Base-by-base conservation (phyloP, 768 basidiomycete genomes). In the Boletus rubroflammeus region DNA sequence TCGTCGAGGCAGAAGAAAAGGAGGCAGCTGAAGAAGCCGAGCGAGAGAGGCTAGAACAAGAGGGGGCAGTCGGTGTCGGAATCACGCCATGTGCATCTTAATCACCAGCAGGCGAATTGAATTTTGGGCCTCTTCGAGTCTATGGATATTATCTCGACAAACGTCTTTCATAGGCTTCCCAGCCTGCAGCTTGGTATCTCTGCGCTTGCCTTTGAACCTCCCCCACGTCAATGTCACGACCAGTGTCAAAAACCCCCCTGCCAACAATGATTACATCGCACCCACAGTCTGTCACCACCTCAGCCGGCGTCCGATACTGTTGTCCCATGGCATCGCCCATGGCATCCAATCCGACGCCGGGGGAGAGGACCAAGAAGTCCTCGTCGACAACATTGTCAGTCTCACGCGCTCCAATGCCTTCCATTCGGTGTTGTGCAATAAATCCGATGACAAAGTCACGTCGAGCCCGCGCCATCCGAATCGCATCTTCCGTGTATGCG, bases 201-300 rank as follows among this genome's bases (percentile, higher is more conserved):
- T 89, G 82, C n/a, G 94, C 93, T 66, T 92, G 88, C 19, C 68
- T 74, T 54, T 71, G 68, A 29, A 78, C 75, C 49, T 79, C 77
- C 7, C 58, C 58, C 7, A 69, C 61, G 40, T 77, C 67, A 17
- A 77, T 63, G 23, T 73, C 72, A 31, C 73, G 73, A 14, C 76
- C 75, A 42, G 79, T 76, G 19, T 90, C 93, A 69, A 97, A 95
- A 36, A 99, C 86, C 0, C 97, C 97, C 55, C 97, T 78, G 28
- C 97, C 97, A 43, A 99, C 97, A 55, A 99, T 98, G 67, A 98
- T 98, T 21, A 98, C 81, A 73, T 99, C 97, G 68, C 91, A 91
- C 28, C 93, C 95, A 42, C 81, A 81, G 42, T 88, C 83, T 17
- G 81, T 66, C 28, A 99, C 75, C 25, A 95, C 95, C 68, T 95